Base-by-base conservation (phyloP, 1,284 basidiomycete genomes). In the Austropuccinia psidii region DNA sequence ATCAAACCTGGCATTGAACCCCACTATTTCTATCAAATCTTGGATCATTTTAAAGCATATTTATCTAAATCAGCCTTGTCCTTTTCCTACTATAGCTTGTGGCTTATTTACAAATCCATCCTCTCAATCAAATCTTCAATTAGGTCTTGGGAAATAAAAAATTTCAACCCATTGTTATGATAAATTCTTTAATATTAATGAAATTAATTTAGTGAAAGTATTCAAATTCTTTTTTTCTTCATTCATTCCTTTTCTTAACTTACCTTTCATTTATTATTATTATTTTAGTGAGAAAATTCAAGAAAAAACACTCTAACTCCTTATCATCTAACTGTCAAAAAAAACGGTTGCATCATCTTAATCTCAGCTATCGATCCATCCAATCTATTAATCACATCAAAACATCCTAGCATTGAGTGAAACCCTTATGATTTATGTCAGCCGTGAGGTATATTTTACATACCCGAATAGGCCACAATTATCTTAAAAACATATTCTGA, bases 101-200 rank as follows among this genome's bases (percentile, higher is more conserved):
- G 93, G 94, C 0, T 79, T 97, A 15, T 97, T 96, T 80, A 89
- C 90, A 0, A 80, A 84, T 78, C 79, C 84, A 79, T 41, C 54
- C 41, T 77, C 84, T 75, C 76, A 21, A 17, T 76, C 57, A 19
- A 79, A 80, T 21, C 74, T 79, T 35, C 69, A 74, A 7, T 78
- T 76, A 0, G 75, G 75, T 0, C 78, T 78, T 7, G 78, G 79
- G 19, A 78, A 55, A 19, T 70, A 61, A 2, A 67, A 75, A 4
- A 95, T 99, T 72, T 88, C 95, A 0, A 89, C 87, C 0, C 83
- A 96, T 60, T 96, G 95, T 0, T 98, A 99, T 79, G 96, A 98
- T 84, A 99, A 99, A 82, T 98, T 99, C 82, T 98, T 98, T 85
- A 98, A 97, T 80, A 90, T 96, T 39, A 90, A 88, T 33, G 95